These are phyloP conservation scores for Erythrobasidium yunnanense DNA, from an alignment of 768 basidiomycete genomes.

Conservation along the genomic window DNA sequence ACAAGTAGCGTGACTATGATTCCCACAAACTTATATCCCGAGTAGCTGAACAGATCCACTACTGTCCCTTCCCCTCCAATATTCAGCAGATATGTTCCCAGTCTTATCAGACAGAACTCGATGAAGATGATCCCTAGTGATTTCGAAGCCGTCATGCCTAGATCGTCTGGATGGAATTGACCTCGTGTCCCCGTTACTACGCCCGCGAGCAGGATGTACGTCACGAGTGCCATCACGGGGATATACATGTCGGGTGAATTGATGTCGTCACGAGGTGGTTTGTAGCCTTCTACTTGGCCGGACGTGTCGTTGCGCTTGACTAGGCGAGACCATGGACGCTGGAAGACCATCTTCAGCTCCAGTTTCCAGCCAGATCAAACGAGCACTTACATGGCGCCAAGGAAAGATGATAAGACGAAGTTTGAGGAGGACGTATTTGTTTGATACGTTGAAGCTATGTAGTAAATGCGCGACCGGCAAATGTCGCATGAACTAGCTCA, in stretches of 20 bases:
- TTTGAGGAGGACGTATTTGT: slow-evolving; percentile 86
- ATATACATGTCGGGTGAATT: slow-evolving; percentile 96
- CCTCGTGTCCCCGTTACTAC: slow-evolving; percentile 70
- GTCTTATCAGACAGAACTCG: slow-evolving; percentile 78
- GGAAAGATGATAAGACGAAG: slow-evolving; percentile 82
- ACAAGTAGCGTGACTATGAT: slow-evolving; percentile 72
- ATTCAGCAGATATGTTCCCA: slow-evolving; percentile 85
- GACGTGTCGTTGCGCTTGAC: slow-evolving; percentile 54
- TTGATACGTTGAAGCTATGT: slow-evolving; percentile 90
- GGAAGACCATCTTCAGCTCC: background rate
- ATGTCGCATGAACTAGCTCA: slow-evolving; percentile 65
- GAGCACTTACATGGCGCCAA: slow-evolving; percentile 57
- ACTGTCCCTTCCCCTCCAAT: slow-evolving; percentile 60
- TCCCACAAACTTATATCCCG: slow-evolving; percentile 95
- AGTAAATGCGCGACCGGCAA: slow-evolving; percentile 68
- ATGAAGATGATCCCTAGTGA: slow-evolving; percentile 72
- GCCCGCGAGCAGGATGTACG: slow-evolving; percentile 82
- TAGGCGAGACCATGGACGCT: slow-evolving; percentile 66
- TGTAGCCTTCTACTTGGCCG: slow-evolving; percentile 59
- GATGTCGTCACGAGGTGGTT: slow-evolving; percentile 81
- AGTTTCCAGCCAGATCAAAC: background rate
- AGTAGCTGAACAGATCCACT: slow-evolving; percentile 77
- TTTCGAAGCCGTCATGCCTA: slow-evolving; percentile 74
- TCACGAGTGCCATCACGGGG: slow-evolving; percentile 91
- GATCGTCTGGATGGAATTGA: slow-evolving; percentile 75